Evolutionary conservation across 139 green algal species (phyloP), one percentile per base, ranked within the genome.

Genomic region (Micractinium sp.): DNA sequence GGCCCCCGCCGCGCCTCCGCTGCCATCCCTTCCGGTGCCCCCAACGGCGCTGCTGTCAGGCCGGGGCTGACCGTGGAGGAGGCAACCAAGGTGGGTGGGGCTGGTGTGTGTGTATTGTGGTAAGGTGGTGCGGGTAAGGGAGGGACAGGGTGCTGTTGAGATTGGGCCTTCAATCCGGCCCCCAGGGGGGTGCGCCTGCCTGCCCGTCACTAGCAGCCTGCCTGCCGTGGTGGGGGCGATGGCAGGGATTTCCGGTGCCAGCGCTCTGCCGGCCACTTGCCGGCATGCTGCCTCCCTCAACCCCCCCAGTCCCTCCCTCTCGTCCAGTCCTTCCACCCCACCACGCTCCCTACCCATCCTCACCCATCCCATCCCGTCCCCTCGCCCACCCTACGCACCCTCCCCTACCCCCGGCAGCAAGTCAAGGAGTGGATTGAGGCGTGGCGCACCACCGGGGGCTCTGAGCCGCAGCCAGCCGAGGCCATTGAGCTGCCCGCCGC

Each of bases 391-490:
- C 15, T 39, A 3, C 1, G 3, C 53, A 73, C 66, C 36, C 74
- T 18, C 33, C 82, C 27, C n/a, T 23, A 2, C 41, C 12, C 7
- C n/a, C 18, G 41, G 83, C 83, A 87, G 83, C 85, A 88, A 82
- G 85, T 88, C n/a, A 75, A 82, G 71, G 85, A 88, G 18, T 88
- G 85, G 85, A 88, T 88, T 23, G 47, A 35, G 7, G 85, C 85
- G 31, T 88, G 85, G 85, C 85, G 56, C 14, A 29, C 23, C 63
- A 18, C 35, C 22, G 47, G 4, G 29, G 69, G 25, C 38, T 47
- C 38, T 18, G 85, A 88, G 19, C 20, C 2, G 16, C 29, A 33
- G 20, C 20, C 74, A 0, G 85, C n/a, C 0, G 66, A 79, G 67
- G 13, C n/a, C 0, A 4, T 61, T 19, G 83, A 69, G 31, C 23